These are phyloP conservation scores for Aspergillus alliaceus DNA, from an alignment of 2,329 filamentous ascomycete genomes.

Conservation along the genomic window DNA sequence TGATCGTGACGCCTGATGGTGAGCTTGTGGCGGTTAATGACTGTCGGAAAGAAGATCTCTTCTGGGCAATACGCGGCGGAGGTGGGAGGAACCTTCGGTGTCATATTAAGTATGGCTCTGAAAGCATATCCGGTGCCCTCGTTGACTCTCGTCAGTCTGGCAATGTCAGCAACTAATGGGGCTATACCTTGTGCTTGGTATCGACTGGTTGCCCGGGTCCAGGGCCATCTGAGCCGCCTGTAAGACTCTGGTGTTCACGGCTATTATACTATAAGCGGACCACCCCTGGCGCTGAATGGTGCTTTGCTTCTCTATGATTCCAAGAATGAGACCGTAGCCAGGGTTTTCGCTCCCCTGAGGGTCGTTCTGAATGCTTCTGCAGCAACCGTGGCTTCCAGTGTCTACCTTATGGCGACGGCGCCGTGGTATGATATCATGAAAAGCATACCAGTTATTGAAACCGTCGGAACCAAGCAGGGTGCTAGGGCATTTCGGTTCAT, in stretches of 20 bases:
- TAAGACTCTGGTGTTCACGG: slow-evolving; percentile 3
- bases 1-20: slow-evolving; percentile 48
- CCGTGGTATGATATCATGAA: slow-evolving; percentile 7
- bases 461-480: neutral
- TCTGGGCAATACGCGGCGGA: slow-evolving; percentile 21
- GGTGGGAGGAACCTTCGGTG: slow-evolving; percentile 19
- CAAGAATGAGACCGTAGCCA: neutral
- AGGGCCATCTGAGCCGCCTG: neutral
- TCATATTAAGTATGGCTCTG: slow-evolving; percentile 18
- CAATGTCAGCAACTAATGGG: slow-evolving; percentile 3
- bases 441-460: neutral
- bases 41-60: slow-evolving; percentile 19
- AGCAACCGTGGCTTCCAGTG: neutral
- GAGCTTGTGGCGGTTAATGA: slow-evolving; percentile 15
- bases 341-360: neutral
- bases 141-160: neutral
- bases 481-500: slow-evolving; percentile 1
- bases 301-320: slow-evolving; percentile 3
- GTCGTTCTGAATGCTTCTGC: neutral
- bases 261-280: slow-evolving; percentile 4
- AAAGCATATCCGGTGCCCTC: slow-evolving; percentile 21
- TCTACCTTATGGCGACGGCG: neutral
- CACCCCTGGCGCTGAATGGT: neutral
- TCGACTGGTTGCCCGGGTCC: neutral
- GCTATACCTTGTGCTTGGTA: slow-evolving; percentile 1